A percentile compares a stretch with the other conserved stretches of the same genome.
phyloP scores from a whole-genome alignment of 2,329 filamentous ascomycete genomes.

The Dothideomycetidae sp. region DNA sequence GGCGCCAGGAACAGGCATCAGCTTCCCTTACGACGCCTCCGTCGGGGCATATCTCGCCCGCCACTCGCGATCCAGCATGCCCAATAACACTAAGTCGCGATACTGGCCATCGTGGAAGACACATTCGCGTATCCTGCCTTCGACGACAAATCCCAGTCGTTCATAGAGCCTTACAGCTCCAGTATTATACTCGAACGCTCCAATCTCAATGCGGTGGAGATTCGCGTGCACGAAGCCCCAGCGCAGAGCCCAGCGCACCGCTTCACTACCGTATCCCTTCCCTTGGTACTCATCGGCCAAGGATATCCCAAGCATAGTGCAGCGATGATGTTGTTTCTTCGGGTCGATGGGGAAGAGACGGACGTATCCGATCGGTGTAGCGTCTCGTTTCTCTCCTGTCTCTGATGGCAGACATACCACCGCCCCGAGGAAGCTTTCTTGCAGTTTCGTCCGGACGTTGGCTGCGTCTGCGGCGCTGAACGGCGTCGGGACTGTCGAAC shows the following conservation, averaged over 20 bases:
- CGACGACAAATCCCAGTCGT: slow-evolving; percentile 31
- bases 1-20: too few relatives aligned
- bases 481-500: not conserved
- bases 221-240: slow-evolving; percentile 34
- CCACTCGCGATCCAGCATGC: slow-evolving; percentile 31
- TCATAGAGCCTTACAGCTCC: slow-evolving; percentile 32
- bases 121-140: slow-evolving; percentile 30
- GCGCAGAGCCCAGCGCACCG: slow-evolving; percentile 33
- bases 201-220: slow-evolving; percentile 31
- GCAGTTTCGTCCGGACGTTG: not conserved
- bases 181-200: slow-evolving; percentile 30
- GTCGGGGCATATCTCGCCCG: too few relatives aligned
- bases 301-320: slow-evolving; percentile 27
- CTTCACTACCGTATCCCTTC: slow-evolving; percentile 33
- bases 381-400: too few relatives aligned
- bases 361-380: too few relatives aligned
- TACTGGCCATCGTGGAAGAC: slow-evolving; percentile 32
- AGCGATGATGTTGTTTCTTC: slow-evolving; percentile 27
- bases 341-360: too few relatives aligned
- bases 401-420: too few relatives aligned
- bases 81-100: slow-evolving; percentile 20
- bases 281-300: slow-evolving; percentile 25
- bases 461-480: not conserved
- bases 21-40: too few relatives aligned
- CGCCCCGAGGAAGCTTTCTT: not conserved